A percentile compares a stretch with the other conserved stretches of the same genome.
Evolutionary conservation across 305 asterid genomes (phyloP).

Genomic region (Fraxinus dipetala): DNA sequence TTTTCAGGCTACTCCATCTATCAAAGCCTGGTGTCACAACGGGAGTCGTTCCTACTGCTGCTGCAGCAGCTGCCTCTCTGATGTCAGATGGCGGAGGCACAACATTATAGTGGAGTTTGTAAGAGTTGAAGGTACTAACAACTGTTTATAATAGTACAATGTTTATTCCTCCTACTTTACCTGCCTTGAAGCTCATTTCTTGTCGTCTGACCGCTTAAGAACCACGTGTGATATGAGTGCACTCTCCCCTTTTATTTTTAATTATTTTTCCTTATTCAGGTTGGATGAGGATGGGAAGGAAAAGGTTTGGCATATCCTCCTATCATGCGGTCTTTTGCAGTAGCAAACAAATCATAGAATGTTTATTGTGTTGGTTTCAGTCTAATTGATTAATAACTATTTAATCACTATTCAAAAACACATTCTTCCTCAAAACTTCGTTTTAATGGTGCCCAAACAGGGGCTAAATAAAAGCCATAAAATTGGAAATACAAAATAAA

Average conservation of each 20-base stretch:
- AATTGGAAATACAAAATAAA: too few relatives aligned
- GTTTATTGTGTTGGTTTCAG: neutral
- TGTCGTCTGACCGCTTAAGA: neutral
- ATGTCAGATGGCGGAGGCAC: slow-evolving; percentile 96
- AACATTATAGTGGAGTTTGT: slow-evolving; percentile 31
- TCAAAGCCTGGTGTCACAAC: slow-evolving; percentile 82
- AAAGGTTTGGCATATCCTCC: neutral
- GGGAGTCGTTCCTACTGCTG: slow-evolving; percentile 91
- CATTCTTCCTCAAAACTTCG: too few relatives aligned
- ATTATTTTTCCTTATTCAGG: neutral
- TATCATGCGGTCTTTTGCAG: neutral
- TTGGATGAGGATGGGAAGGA: neutral
- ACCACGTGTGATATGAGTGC: neutral
- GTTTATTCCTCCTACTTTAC: neutral
- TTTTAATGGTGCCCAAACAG: too few relatives aligned
- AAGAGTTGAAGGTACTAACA: slow-evolving; percentile 6
- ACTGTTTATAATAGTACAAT: neutral
- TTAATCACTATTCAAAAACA: too few relatives aligned
- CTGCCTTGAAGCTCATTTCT: neutral
- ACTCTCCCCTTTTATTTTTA: neutral
- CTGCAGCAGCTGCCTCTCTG: slow-evolving; percentile 90
- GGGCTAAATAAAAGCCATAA: too few relatives aligned
- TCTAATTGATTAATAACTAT: neutral
- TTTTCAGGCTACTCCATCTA: slow-evolving; percentile 79
- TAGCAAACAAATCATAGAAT: neutral